phyloP scores from a whole-genome alignment of 106 monocot species.

The Alisma plantagoaquatica region DNA sequence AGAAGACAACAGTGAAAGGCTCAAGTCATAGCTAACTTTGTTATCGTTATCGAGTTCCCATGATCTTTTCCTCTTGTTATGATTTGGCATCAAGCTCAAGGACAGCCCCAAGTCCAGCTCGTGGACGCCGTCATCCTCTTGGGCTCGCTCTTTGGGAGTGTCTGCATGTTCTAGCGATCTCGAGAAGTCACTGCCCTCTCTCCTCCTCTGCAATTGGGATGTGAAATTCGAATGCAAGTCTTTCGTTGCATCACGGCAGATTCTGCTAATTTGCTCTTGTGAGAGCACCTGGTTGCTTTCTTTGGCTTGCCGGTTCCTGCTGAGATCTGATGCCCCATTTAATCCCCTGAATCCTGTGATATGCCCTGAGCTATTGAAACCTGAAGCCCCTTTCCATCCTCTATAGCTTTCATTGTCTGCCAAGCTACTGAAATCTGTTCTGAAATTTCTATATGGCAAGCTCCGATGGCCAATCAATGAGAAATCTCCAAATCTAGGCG shows the following conservation, averaged over 20 bases:
- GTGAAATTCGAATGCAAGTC: background rate
- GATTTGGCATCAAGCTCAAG: background rate
- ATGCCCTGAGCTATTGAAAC: background rate
- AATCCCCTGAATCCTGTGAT: background rate
- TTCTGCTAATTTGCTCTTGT: too few species aligned
- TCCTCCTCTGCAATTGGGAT: too few species aligned
- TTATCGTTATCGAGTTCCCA: background rate
- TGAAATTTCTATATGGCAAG: too few species aligned
- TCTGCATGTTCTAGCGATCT: too few species aligned
- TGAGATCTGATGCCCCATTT: background rate
- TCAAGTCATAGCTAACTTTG: background rate
- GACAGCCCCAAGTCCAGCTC: conserved; percentile 10
- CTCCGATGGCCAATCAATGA: too few species aligned
- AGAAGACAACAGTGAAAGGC: conserved; percentile 4
- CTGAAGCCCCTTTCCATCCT: background rate
- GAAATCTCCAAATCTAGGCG: background rate
- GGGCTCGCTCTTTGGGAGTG: background rate
- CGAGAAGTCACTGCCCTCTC: too few species aligned
- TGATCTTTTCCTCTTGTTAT: background rate
- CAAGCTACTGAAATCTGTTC: too few species aligned
- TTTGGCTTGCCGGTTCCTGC: background rate
- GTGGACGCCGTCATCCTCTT: background rate
- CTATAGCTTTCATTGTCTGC: background rate
- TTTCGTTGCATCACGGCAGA: background rate
- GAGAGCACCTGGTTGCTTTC: too few species aligned